Percentiles rank a stretch among this genome's conserved stretches.
Evolutionary conservation across 176 grass and related monocot species (phyloP).

Genomic region (Oryza officinalis): DNA sequence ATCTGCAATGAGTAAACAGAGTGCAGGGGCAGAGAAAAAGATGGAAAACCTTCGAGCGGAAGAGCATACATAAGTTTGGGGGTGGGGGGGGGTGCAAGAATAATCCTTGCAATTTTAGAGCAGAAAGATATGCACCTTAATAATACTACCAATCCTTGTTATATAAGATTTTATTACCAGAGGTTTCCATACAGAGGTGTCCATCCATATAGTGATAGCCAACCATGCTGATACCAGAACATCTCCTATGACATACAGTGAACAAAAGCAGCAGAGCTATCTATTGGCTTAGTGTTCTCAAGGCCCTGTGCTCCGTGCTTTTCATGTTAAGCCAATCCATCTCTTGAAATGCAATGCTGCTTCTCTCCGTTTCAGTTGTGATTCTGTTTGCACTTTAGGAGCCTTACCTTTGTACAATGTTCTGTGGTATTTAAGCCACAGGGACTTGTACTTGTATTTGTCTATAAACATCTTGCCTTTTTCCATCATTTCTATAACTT

Average conservation of each 20-base stretch:
- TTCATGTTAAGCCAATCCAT: conserved; percentile 88
- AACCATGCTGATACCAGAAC: not conserved
- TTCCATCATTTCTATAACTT: conserved; percentile 92
- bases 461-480: conserved; percentile 73
- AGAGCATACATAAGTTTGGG: not conserved
- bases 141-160: not conserved
- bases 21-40: not conserved
- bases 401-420: conserved; percentile 79
- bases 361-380: conserved; percentile 82
- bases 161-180: conserved; percentile 11
- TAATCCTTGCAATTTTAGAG: not conserved
- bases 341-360: conserved; percentile 75
- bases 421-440: conserved; percentile 95
- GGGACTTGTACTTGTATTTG: conserved; percentile 88
- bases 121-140: not conserved
- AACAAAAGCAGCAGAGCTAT: not conserved
- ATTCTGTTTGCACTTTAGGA: conserved; percentile 81
- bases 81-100: not conserved
- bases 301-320: not conserved
- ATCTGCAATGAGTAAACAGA: not conserved
- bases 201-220: not conserved
- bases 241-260: not conserved
- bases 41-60: not conserved
- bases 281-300: not conserved
- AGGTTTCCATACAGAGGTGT: not conserved